Conservation (phyloP, 306 rosid genomes). For the Leucaena leucocephala region DNA sequence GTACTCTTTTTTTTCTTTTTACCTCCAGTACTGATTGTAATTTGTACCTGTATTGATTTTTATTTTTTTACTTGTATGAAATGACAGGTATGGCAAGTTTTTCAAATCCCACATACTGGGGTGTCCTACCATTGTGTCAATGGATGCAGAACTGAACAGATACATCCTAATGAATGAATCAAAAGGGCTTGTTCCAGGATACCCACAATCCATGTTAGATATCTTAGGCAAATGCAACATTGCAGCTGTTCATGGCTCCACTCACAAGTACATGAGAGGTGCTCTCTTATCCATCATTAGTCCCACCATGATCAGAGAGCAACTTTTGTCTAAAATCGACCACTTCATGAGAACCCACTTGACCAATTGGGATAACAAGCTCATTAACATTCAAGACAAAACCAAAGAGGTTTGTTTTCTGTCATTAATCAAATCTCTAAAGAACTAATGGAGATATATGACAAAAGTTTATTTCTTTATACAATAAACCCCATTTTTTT, state of each 20-base stretch:
- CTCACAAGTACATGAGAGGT: conserved; percentile 91
- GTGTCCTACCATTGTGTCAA: conserved; percentile 91
- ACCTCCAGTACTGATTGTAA: conserved; percentile 41
- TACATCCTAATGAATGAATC: conserved; percentile 91
- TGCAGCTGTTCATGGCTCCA: conserved; percentile 96
- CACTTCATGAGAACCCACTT: conserved; percentile 76
- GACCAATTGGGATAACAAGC: conserved; percentile 57
- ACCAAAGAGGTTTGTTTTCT: conserved; percentile 68
- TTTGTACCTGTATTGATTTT: background rate
- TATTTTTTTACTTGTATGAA: conserved; percentile 16
- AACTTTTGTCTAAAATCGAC: conserved; percentile 79
- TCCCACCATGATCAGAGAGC: conserved; percentile 68
- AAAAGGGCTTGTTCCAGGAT: conserved; percentile 95
- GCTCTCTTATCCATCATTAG: conserved; percentile 79
- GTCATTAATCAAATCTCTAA: background rate
- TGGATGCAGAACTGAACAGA: conserved; percentile 93
- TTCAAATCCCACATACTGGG: conserved; percentile 98
- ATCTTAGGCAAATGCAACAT: conserved; percentile 87
- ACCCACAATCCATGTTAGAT: conserved; percentile 94
- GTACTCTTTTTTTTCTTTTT: conserved; percentile 40
- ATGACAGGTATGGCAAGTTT: conserved; percentile 85
- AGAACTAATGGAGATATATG: background rate
- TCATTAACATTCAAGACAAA: conserved; percentile 88
- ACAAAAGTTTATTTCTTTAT: background rate
- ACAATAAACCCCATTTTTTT: background rate